phyloP scores from a whole-genome alignment of 2,329 filamentous ascomycete genomes.

The Alternaria dauci region DNA sequence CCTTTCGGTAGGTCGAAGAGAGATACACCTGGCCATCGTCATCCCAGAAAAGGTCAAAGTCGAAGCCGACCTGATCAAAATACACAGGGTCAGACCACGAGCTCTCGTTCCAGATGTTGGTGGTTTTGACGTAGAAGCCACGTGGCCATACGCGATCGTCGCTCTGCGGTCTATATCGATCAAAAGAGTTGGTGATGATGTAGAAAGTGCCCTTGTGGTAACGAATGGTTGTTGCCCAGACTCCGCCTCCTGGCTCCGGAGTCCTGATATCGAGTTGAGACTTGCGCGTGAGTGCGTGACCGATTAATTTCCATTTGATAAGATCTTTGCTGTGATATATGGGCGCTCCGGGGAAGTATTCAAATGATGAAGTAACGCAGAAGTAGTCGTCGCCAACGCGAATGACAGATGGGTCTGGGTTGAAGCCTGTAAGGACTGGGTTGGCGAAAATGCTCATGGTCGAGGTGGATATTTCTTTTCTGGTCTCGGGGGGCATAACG shows the following conservation, averaged over 20 bases:
- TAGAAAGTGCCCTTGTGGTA: constrained; percentile 29
- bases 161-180: constrained; percentile 39
- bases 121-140: constrained; percentile 58
- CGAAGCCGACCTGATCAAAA: constrained; percentile 36
- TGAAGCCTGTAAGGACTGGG: constrained; percentile 50
- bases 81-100: constrained; percentile 36
- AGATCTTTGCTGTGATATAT: constrained; percentile 62
- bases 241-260: constrained; percentile 33
- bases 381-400: constrained; percentile 55
- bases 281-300: constrained; percentile 47
- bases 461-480: not conserved
- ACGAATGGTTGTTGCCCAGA: constrained; percentile 35
- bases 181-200: constrained; percentile 34
- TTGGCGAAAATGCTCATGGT: constrained; percentile 11
- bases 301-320: constrained; percentile 59
- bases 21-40: constrained; percentile 61
- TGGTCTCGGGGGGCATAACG: not conserved
- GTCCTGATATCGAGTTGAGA: constrained; percentile 49
- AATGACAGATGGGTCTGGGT: constrained; percentile 60
- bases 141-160: constrained; percentile 51
- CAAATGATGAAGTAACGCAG: constrained; percentile 62
- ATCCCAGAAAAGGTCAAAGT: constrained; percentile 60
- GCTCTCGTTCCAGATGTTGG: constrained; percentile 25
- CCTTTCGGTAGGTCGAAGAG: constrained; percentile 26
- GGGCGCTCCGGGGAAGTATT: constrained; percentile 61